Conservation (phyloP, 2,329 filamentous ascomycete species). For the Alternaria dauci region DNA sequence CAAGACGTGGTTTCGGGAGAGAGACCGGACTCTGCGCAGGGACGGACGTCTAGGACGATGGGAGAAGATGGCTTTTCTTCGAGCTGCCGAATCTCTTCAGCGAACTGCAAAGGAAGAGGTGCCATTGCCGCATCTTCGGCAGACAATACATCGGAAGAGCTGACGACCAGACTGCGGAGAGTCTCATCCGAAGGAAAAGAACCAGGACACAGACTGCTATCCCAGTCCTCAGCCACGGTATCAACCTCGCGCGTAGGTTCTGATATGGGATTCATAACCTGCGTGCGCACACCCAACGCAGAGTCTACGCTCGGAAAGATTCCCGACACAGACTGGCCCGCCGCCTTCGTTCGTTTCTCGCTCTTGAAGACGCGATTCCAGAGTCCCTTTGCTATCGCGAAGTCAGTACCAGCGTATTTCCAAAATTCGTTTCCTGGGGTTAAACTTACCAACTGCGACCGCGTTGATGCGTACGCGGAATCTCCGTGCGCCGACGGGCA, state of each 20-base stretch:
- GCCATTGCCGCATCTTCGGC: not conserved
- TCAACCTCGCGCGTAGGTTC: not conserved
- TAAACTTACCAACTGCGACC: constrained; percentile 1
- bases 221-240: not conserved
- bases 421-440: too few species aligned
- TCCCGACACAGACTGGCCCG: not conserved
- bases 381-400: not conserved
- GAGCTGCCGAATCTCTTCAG: not conserved
- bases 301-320: not conserved
- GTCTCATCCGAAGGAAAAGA: not conserved
- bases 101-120: not conserved
- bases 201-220: not conserved
- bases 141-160: not conserved
- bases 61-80: not conserved
- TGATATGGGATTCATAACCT: not conserved
- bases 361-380: not conserved
- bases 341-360: not conserved
- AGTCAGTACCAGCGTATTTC: not conserved
- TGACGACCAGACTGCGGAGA: not conserved
- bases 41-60: not conserved
- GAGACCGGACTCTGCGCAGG: not conserved
- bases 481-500: not conserved
- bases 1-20: not conserved
- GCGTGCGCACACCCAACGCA: not conserved
- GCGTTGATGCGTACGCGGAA: not conserved